Percentiles rank a stretch among this genome's conserved stretches.
phyloP scores from a whole-genome alignment of 768 basidiomycete species.

The Leccinum boreale region DNA sequence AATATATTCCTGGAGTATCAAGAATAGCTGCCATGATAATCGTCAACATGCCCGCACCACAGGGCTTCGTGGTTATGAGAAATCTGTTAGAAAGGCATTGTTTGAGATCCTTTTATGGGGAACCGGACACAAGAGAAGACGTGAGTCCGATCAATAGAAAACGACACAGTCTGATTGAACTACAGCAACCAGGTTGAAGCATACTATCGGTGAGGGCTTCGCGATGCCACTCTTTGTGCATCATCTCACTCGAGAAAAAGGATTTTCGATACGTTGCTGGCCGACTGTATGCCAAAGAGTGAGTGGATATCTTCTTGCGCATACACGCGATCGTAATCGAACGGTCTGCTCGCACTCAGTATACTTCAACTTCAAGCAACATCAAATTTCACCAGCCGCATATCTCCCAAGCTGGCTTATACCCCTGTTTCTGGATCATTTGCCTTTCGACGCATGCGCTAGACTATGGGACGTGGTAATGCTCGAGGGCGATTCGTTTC shows the following conservation, averaged over 20 bases:
- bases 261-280: slow-evolving; percentile 89
- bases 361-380: slow-evolving; percentile 93
- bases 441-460: slow-evolving; percentile 90
- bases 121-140: slow-evolving; percentile 65
- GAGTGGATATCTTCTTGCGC: slow-evolving; percentile 20
- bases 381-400: slow-evolving; percentile 81
- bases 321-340: neutral
- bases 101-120: slow-evolving; percentile 81
- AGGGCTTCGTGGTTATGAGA: slow-evolving; percentile 79
- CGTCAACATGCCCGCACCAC: slow-evolving; percentile 72
- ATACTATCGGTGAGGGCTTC: slow-evolving; percentile 68
- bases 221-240: neutral
- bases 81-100: slow-evolving; percentile 86
- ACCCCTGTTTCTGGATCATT: slow-evolving; percentile 76
- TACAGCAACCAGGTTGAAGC: slow-evolving; percentile 66
- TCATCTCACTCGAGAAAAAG: slow-evolving; percentile 37
- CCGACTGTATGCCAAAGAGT: slow-evolving; percentile 95
- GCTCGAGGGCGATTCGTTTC: slow-evolving; percentile 87
- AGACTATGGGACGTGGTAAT: slow-evolving; percentile 86
- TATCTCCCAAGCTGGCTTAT: slow-evolving; percentile 83
- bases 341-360: slow-evolving; percentile 41
- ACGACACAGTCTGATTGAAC: slow-evolving; percentile 28
- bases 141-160: slow-evolving; percentile 44
- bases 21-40: slow-evolving; percentile 85
- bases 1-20: slow-evolving; percentile 66